Percentiles rank a stretch among this genome's conserved stretches.
Evolutionary conservation across 768 basidiomycete genomes (phyloP).

Genomic region (Xerocomus brunneocitrinus): DNA sequence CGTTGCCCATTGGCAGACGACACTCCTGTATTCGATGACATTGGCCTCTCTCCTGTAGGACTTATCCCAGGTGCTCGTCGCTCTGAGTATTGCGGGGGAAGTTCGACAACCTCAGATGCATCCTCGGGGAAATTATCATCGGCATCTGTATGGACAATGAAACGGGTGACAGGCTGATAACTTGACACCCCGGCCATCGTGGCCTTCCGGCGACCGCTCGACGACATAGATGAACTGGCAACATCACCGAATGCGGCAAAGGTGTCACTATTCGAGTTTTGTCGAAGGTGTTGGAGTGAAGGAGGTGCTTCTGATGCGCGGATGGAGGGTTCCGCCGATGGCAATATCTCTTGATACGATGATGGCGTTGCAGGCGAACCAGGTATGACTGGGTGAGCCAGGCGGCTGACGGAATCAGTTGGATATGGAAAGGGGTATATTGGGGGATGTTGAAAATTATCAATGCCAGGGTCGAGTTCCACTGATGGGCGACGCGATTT

Average conservation of each 20-base stretch:
- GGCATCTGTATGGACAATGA: constrained; percentile 64
- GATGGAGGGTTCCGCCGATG: constrained; percentile 5
- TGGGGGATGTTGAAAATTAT: constrained; percentile 31
- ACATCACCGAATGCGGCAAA: constrained; percentile 18
- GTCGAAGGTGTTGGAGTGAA: constrained; percentile 12
- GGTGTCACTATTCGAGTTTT: constrained; percentile 20
- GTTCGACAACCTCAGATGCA: constrained; percentile 56
- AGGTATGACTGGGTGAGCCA: constrained; percentile 11
- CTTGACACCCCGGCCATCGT: constrained; percentile 44
- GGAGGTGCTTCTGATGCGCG: constrained; percentile 6
- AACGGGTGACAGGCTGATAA: constrained; percentile 45
- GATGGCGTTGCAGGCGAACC: neutral
- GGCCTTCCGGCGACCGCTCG: constrained; percentile 50
- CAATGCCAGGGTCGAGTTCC: constrained; percentile 32
- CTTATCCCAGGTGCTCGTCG: constrained; percentile 30
- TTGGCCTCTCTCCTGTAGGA: constrained; percentile 9
- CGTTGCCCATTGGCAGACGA: constrained; percentile 8
- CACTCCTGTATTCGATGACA: constrained; percentile 8
- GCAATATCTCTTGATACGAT: constrained; percentile 5
- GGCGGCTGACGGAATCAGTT: constrained; percentile 14
- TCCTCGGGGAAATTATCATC: constrained; percentile 49
- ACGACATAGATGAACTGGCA: constrained; percentile 25
- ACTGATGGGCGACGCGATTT: constrained; percentile 34
- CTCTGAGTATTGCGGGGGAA: constrained; percentile 72
- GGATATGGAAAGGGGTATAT: constrained; percentile 33